Evolutionary conservation across 1,139 yeast genomes (phyloP), one percentile per base, ranked within the genome.

Genomic region (Wickerhamomyces sp.): DNA sequence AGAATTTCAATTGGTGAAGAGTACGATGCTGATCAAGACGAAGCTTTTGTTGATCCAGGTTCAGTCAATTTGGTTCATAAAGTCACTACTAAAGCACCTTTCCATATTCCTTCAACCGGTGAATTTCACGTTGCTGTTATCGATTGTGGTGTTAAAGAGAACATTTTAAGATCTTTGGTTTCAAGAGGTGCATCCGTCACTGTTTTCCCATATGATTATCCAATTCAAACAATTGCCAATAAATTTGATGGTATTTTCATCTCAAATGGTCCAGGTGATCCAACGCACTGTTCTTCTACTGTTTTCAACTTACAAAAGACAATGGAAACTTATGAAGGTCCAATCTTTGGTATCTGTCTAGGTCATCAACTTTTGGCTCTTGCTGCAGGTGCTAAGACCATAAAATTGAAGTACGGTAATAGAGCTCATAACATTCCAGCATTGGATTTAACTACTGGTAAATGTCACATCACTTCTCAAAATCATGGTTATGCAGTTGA

Each of bases 381-480:
- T 47, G 97, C 98, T 5, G 75, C 88, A 17, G 98, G 97, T 36
- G 97, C 95, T 30, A 82, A 81, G 60, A 89, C 97, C 29, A 62
- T 84, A 56, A 91, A 91, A 67, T 72, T 91, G 72, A 89, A 87
- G 64, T 91, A 89, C 61, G 98, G 98, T 64, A 91, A 91, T 74
- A 82, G 98, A 66, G 98, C 96, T 18, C 98, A 91, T 65, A 91
- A 91, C 64, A 91, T 91, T 47, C 98, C 98, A 38, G 95, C 96
- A 4, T 71, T 89, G 55, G 96, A 91, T 59, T 64, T 88, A 51
- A 70, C 79, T 38, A 82, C 95, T 16, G 97, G 97, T 39, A 79
- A 80, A 59, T 89, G 97, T 62, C 95, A 91, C 61, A 91, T 91
- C 59, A 91, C 98, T 9, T 89, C 97, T 23, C 98, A 91, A 68